Conservation (phyloP, 805 yeast genomes). For the Saccharomycopsis oosterbeekiorum region DNA sequence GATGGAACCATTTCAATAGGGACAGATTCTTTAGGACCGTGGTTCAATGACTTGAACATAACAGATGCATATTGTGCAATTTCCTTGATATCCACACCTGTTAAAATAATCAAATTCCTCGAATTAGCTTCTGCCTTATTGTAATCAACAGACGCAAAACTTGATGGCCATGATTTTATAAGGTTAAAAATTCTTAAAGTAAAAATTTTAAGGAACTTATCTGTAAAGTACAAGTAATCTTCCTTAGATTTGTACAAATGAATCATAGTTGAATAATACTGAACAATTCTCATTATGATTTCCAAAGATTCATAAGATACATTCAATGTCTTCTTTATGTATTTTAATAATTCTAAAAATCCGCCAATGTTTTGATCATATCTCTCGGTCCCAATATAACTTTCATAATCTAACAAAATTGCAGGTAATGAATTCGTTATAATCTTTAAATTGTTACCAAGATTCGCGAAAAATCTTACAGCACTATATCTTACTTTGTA, state of each 20-base stretch:
- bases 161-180: constrained; percentile 26
- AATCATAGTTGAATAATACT: constrained; percentile 5
- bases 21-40: constrained; percentile 41
- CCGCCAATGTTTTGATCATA: constrained; percentile 22
- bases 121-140: constrained; percentile 32
- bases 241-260: not conserved
- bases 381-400: constrained; percentile 26
- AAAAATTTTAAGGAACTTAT: constrained; percentile 3
- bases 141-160: constrained; percentile 4
- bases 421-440: constrained; percentile 23
- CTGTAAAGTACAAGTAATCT: not conserved
- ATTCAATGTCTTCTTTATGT: not conserved
- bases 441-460: constrained; percentile 20
- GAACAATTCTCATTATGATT: constrained; percentile 21
- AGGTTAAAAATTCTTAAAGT: not conserved
- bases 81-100: constrained; percentile 26
- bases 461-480: constrained; percentile 21
- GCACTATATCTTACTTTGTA: constrained; percentile 39
- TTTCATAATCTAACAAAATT: constrained; percentile 27
- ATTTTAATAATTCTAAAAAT: constrained; percentile 22
- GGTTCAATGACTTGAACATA: constrained; percentile 39
- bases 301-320: constrained; percentile 22
- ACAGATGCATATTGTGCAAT: constrained; percentile 28
- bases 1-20: constrained; percentile 43
- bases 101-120: constrained; percentile 34